Percentiles rank a stretch among this genome's conserved stretches.
phyloP scores from a whole-genome alignment of 768 basidiomycete genomes.

The Coprinopsis marcescibilis region DNA sequence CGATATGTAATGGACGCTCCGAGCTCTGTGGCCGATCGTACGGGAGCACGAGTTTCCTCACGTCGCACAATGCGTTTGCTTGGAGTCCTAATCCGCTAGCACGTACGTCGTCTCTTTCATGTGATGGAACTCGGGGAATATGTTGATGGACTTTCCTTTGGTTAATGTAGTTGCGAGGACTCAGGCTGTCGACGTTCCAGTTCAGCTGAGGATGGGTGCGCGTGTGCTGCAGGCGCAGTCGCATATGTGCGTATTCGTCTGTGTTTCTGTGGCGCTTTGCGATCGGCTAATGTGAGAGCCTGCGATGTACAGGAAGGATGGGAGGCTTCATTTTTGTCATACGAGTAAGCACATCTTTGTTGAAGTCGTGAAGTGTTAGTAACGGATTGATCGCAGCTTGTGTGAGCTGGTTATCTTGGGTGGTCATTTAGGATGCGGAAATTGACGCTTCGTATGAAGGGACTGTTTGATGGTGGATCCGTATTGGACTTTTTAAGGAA shows the following conservation, averaged over 20 bases:
- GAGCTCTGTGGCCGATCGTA: constrained; percentile 57
- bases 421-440: neutral
- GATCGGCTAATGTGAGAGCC: neutral
- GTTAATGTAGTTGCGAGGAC: constrained; percentile 37
- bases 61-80: constrained; percentile 53
- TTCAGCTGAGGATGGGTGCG: constrained; percentile 46
- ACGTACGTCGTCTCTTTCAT: constrained; percentile 25
- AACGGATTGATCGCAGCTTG: constrained; percentile 9
- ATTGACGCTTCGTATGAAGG: neutral
- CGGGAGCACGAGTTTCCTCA: constrained; percentile 43
- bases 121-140: neutral
- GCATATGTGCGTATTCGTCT: constrained; percentile 29
- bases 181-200: constrained; percentile 45
- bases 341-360: constrained; percentile 36
- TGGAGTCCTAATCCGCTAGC: constrained; percentile 41
- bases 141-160: too few species aligned
- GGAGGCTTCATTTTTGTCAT: constrained; percentile 61
- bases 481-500: constrained; percentile 40
- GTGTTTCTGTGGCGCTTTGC: neutral
- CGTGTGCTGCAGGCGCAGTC: constrained; percentile 57
- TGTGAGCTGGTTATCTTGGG: neutral
- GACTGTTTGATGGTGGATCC: constrained; percentile 49
- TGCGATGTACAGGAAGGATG: constrained; percentile 22
- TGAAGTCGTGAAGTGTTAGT: neutral
- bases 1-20: constrained; percentile 59